phyloP scores from a whole-genome alignment of 805 yeast species.

The Wickerhamomyces strasburgensis region DNA sequence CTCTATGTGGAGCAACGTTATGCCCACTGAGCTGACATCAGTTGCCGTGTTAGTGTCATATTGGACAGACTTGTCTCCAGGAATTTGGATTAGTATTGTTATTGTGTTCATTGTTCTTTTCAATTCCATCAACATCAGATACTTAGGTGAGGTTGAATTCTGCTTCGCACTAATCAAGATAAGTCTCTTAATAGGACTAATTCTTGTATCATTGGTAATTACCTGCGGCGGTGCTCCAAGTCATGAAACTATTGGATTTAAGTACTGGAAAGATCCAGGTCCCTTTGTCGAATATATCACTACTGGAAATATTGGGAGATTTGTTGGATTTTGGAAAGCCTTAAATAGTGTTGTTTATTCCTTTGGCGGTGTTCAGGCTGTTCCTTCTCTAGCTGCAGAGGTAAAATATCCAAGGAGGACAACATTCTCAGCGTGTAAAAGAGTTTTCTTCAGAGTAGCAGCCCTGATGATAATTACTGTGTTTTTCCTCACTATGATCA shows the following conservation, averaged over 20 bases:
- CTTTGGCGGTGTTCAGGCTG: conserved; percentile 51
- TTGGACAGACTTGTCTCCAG: conserved; percentile 40
- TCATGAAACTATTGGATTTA: conserved; percentile 31
- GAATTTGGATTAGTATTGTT: conserved; percentile 39
- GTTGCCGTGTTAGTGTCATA: conserved; percentile 38
- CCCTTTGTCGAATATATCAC: conserved; percentile 25
- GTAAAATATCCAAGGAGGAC: conserved; percentile 49
- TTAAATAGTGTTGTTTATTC: conserved; percentile 57
- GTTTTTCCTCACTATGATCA: conserved; percentile 29
- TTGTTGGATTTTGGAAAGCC: conserved; percentile 55
- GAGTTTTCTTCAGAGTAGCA: conserved; percentile 27
- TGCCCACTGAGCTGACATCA: conserved; percentile 42
- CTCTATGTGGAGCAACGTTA: conserved; percentile 35
- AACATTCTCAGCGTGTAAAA: conserved; percentile 52
- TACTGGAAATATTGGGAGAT: conserved; percentile 44
- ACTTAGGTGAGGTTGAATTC: conserved; percentile 49
- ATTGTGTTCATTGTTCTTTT: conserved; percentile 30
- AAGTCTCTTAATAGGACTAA: conserved; percentile 39
- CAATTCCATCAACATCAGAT: conserved; percentile 33
- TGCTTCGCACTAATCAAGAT: conserved; percentile 38
- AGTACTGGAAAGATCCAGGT: conserved; percentile 32
- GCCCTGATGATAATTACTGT: conserved; percentile 26
- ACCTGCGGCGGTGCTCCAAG: conserved; percentile 39
- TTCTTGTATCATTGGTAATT: conserved; percentile 42
- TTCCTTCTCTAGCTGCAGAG: conserved; percentile 50